phyloP scores from a whole-genome alignment of 441 rosid genomes.

The Euphorbia schlechtendalii region DNA sequence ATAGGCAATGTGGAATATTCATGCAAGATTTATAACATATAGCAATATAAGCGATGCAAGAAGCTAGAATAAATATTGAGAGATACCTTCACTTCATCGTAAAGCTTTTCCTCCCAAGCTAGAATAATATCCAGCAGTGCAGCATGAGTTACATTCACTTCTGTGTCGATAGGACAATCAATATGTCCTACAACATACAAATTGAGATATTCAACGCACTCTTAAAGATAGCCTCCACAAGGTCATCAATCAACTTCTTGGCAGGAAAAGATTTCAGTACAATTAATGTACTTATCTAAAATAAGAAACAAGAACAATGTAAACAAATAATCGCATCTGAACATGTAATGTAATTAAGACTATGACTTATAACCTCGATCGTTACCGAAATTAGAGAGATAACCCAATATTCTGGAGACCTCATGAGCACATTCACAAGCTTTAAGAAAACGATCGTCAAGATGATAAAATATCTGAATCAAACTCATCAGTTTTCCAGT shows the following conservation, averaged over 20 bases:
- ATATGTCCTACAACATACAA: slow-evolving; percentile 56
- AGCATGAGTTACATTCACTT: slow-evolving; percentile 84
- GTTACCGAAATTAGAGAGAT: slow-evolving; percentile 94
- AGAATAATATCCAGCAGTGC: slow-evolving; percentile 86
- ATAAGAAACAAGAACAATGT: no score
- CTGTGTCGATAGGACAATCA: slow-evolving; percentile 75
- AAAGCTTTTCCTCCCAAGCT: slow-evolving; percentile 97
- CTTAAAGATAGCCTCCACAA: not conserved
- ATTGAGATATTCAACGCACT: not conserved
- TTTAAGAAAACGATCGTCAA: slow-evolving; percentile 81
- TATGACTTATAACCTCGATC: slow-evolving; percentile 41
- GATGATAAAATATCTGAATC: slow-evolving; percentile 45
- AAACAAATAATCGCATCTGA: no score
- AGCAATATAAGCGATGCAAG: no score
- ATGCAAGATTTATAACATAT: no score
- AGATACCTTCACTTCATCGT: slow-evolving; percentile 89
- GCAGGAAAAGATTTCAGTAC: no score
- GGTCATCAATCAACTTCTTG: not conserved
- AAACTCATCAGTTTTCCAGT: slow-evolving; percentile 32
- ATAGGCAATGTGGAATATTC: no score
- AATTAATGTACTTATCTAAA: no score
- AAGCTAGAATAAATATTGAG: not conserved
- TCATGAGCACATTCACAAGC: slow-evolving; percentile 89
- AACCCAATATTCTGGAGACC: slow-evolving; percentile 88
- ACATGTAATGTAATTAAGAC: no score